Conservation (phyloP, 2,329 filamentous ascomycete species). For the Pseudonectria foliicola region DNA sequence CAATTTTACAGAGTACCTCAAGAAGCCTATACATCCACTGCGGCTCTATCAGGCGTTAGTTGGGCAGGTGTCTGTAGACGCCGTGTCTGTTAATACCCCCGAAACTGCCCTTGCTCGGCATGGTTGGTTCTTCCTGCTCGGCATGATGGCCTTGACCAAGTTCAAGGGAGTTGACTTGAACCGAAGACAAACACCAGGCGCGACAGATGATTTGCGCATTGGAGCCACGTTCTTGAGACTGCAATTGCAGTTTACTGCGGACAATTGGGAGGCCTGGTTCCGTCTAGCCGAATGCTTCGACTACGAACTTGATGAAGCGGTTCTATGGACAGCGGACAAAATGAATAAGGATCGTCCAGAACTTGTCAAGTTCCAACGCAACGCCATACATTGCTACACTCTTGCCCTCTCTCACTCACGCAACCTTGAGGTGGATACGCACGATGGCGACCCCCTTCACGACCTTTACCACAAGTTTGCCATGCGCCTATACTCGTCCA, state of each 20-base stretch:
- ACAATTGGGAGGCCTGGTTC: slow-evolving; percentile 88
- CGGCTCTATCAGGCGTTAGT: slow-evolving; percentile 73
- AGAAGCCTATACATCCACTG: slow-evolving; percentile 74
- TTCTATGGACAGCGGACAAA: slow-evolving; percentile 85
- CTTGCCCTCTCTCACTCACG: slow-evolving; percentile 51
- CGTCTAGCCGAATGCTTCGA: slow-evolving; percentile 81
- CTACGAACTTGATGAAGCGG: slow-evolving; percentile 77
- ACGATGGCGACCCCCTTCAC: slow-evolving; percentile 47
- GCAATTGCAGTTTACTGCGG: slow-evolving; percentile 73
- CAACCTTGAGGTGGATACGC: slow-evolving; percentile 33
- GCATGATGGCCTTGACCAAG: slow-evolving; percentile 80
- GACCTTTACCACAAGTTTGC: slow-evolving; percentile 55
- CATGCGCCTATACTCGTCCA: slow-evolving; percentile 56
- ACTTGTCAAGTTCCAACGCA: slow-evolving; percentile 67
- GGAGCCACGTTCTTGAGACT: slow-evolving; percentile 73
- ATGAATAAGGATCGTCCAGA: slow-evolving; percentile 77
- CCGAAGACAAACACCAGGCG: slow-evolving; percentile 68
- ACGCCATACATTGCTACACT: slow-evolving; percentile 74
- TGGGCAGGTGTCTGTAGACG: slow-evolving; percentile 68
- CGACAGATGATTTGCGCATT: slow-evolving; percentile 77
- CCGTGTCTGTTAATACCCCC: slow-evolving; percentile 58
- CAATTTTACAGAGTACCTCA: slow-evolving; percentile 73
- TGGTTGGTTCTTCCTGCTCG: slow-evolving; percentile 88
- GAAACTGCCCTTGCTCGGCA: slow-evolving; percentile 69
- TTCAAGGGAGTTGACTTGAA: slow-evolving; percentile 65